phyloP scores from a whole-genome alignment of 768 basidiomycete species.

The Lactarius pseudohatsudake region DNA sequence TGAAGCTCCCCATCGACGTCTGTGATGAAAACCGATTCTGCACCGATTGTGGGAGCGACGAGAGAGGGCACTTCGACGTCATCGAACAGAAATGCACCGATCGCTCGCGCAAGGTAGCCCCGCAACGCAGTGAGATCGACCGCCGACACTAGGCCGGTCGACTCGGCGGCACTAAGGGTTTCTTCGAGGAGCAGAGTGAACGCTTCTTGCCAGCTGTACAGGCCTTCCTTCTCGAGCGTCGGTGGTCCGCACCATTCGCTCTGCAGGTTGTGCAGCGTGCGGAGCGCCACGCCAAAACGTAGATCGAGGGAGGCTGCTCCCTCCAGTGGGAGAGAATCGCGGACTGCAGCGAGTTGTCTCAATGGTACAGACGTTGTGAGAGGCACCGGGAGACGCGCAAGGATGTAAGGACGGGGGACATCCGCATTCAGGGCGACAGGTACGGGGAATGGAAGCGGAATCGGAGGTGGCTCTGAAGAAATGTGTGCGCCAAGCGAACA shows the following conservation, averaged over 20 bases:
- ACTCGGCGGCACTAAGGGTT: slow-evolving; percentile 48
- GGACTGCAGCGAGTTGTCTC: slow-evolving; percentile 41
- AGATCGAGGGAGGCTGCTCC: slow-evolving; percentile 49
- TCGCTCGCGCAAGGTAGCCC: slow-evolving; percentile 59
- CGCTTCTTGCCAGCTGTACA: slow-evolving; percentile 75
- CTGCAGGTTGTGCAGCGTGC: slow-evolving; percentile 65
- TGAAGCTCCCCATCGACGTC: slow-evolving; percentile 37
- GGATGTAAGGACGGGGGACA: slow-evolving; percentile 52
- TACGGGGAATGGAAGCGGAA: slow-evolving; percentile 34
- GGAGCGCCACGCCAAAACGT: slow-evolving; percentile 59
- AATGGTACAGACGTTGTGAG: slow-evolving; percentile 22
- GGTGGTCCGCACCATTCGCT: slow-evolving; percentile 76
- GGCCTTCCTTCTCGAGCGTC: slow-evolving; percentile 34
- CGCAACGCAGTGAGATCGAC: slow-evolving; percentile 49
- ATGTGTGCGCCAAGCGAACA: slow-evolving; percentile 35
- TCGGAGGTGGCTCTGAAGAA: slow-evolving; percentile 48
- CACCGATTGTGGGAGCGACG: slow-evolving; percentile 60
- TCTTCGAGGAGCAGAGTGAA: slow-evolving; percentile 61
- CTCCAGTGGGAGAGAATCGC: slow-evolving; percentile 40
- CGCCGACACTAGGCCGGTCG: slow-evolving; percentile 29
- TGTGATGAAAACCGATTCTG: slow-evolving; percentile 54
- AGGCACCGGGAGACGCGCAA: slow-evolving; percentile 36
- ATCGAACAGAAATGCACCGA: slow-evolving; percentile 73
- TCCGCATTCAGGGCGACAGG: slow-evolving; percentile 49
- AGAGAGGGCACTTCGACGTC: slow-evolving; percentile 72